Evolutionary conservation across 306 rosid species (phyloP), one percentile per base, ranked within the genome.

Genomic region (Arachis stenosperma): DNA sequence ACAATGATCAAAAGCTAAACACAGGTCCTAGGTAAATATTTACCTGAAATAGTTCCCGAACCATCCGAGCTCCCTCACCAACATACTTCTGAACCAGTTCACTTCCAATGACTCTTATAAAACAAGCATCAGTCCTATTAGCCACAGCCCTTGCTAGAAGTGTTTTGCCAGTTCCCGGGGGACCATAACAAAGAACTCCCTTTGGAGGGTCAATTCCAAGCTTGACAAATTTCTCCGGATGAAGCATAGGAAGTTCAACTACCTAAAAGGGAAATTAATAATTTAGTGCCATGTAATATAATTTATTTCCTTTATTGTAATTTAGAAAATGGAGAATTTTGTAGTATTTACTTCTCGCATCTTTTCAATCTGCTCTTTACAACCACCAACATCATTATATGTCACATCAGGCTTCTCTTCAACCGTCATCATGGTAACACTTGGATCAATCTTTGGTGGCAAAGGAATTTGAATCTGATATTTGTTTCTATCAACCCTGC

Each of bases 121-220:
- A 95, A 61, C 99, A 95, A 30, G 99, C 99, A 88, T 95, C 98
- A 14, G 99, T 95, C 82, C 99, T 86, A 71, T 95, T 95, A 37
- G 99, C 99, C 65, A 95, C 99, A 83, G 98, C 99, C 83, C 98
- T 86, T 33, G 99, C 99, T 46, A 95, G 66, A 81, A 92, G 98
- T n/a, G 99, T 95, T 81, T 95, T 95, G 39, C 99, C 99, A 2
- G 99, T 95, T 74, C 99, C 99, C 3, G 99, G 99, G 44, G 99
- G 98, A 57, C 99, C 99, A 74, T 95, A 95, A 76, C 99, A 95
- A 46, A 95, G 98, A 75, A 95, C 99, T 75, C 99, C 99, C 79
- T 95, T 95, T 9, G 99, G 99, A 83, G 99, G 99, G 86, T 95
- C 99, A 60, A 95, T 95, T 71, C 99, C 99, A 60, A 95, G 98